These are phyloP conservation scores for Zygosaccharomyces pseudobailii DNA, from an alignment of 1,139 yeast genomes.

Conservation along the genomic window DNA sequence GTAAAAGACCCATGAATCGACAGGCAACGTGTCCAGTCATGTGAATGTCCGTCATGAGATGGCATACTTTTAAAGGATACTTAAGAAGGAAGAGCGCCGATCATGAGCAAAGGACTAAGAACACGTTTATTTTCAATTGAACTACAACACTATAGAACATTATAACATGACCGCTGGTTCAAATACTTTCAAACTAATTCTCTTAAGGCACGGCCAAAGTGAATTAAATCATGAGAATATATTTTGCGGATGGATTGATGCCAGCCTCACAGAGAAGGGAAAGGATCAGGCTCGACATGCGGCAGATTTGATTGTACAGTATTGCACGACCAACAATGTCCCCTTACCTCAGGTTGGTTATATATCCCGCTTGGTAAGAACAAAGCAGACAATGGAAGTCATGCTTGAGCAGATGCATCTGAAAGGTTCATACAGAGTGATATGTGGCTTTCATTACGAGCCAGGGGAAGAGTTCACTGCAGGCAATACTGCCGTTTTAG, in stretches of 20 bases:
- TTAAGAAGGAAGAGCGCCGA: not conserved
- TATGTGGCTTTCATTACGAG: constrained; percentile 17
- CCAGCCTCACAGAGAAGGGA: constrained; percentile 58
- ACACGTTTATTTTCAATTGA: not conserved
- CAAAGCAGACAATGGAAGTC: constrained; percentile 61
- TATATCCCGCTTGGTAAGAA: constrained; percentile 61
- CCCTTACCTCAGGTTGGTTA: constrained; percentile 50
- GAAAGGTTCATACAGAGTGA: constrained; percentile 20
- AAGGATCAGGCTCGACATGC: constrained; percentile 57
- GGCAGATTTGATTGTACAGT: constrained; percentile 45
- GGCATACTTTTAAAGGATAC: not conserved
- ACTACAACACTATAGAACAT: not conserved
- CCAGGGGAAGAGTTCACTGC: constrained; percentile 6
- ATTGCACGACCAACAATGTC: constrained; percentile 23
- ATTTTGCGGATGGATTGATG: constrained; percentile 85
- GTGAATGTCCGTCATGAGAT: constrained; percentile 4
- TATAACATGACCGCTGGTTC: constrained; percentile 12
- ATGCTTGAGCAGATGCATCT: constrained; percentile 45
- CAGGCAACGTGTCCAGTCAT: not conserved
- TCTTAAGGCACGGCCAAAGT: constrained; percentile 66
- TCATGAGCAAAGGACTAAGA: not conserved
- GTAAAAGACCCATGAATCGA: not conserved
- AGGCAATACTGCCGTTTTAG: constrained; percentile 25
- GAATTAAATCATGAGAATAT: constrained; percentile 64
- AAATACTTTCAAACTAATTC: constrained; percentile 26